Base-by-base conservation (phyloP, 1,284 basidiomycete species). In the Ceratorhiza oryzae-sativae region DNA sequence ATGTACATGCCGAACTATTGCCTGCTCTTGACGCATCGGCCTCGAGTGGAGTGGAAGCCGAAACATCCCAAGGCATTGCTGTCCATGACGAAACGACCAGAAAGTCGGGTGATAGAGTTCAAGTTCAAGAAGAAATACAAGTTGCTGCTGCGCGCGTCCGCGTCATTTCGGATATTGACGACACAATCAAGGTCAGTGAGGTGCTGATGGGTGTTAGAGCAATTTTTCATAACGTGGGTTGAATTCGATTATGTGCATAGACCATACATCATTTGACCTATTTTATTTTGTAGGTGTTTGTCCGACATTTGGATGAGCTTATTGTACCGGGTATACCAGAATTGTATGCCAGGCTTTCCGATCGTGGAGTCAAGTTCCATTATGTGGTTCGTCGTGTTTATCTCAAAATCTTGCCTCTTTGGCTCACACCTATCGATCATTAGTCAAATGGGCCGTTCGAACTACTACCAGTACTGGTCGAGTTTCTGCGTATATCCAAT, bases 101-200 rank as follows among this genome's bases (percentile, higher is more conserved):
- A n/a, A n/a, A 48, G 5, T 46, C 59, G 13, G 30, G 15, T 2
- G 42, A 30, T 20, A 8, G 20, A 15, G 46, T 70, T 27, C 67
- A 23, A 49, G 55, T 32, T 13, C 42, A 59, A n/a, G 36, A 39
- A n/a, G 67, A 70, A 45, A 80, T 89, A 1, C 82, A 88, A 6
- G 0, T 81, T 90, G 13, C 87, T 0, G 80, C 87, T 76, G 84
- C 84, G 0, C 84, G 85, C 0, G 79, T 94, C 13, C 87, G 93
- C 8, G 85, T 97, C 68, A 90, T 98, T 39, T 96, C 93, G 0
- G 96, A 98, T 78, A 91, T 98, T 53, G 96, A 98, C 79, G 96
- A 98, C 79, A 98, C 96, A 0, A 86, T 97, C 74, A 98, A 97
- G 79, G 80, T 86, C 59, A 89, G 91, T 0, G 87, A 89, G 67